Base-by-base conservation (phyloP, 2,329 filamentous ascomycete species). In the Coniochaeta hoffmannii region DNA sequence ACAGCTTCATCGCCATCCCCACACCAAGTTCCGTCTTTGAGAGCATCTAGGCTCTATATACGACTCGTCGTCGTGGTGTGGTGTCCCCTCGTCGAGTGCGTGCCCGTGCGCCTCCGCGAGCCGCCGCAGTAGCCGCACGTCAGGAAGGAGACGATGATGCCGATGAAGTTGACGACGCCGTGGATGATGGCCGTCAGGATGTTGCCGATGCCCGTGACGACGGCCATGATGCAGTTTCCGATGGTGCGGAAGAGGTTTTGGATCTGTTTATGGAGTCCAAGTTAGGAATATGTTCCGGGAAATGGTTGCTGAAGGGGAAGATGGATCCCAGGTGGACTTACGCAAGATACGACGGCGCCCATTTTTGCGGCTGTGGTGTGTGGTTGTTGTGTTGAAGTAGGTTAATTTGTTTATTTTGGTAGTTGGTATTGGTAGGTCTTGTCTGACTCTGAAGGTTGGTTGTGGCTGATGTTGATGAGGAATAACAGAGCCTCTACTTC, bases 291-390 rank as follows among this genome's bases (percentile, higher is more conserved):
- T 64, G 55, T 61, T 60, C 55, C 60, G 67, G 60, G 64, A n/a
- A n/a, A 60, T n/a, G 50, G 11, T 4, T 15, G 17, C 19, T 19
- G 12, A 36, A 31, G 24, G 7, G 8, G 14, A 38, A 50, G 44
- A 41, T 30, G 11, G 12, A 32, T 24, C n/a, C 7, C 15, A 15
- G 36, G 8, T 24, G 17, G 31, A 81, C 88, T 66, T 89, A 93
- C 89, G 69, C 89, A 92, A 69, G 88, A 92, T 62, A 90, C 78
- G 66, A 94, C 85, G 72, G 87, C 88, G 75, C 89, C 89, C 89
- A 94, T 93, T 63, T 71, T 85, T 72, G 65, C 54, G 58, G 38
- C 57, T 55, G 38, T 54, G 36, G 54, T 24, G 55, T 38, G 15
- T n/a, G 15, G n/a, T 41, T 41, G 36, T 41, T 41, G 19, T 41